These are phyloP conservation scores for Omphalotus olearius DNA, from an alignment of 1,284 basidiomycete species.

Conservation along the genomic window DNA sequence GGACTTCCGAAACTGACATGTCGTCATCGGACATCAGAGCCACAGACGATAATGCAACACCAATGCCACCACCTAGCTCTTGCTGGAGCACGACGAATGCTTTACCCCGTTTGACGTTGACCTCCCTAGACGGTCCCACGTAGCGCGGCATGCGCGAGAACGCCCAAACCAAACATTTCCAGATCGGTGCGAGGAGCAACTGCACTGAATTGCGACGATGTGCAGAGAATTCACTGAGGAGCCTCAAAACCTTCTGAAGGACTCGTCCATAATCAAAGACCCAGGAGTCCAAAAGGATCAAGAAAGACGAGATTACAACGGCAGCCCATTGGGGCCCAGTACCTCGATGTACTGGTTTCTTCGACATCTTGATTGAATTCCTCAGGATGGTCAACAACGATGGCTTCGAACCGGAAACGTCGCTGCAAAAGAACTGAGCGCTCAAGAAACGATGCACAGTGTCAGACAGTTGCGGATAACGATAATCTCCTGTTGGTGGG, in stretches of 20 bases:
- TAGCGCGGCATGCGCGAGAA: conserved; percentile 31
- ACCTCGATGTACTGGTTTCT: conserved; percentile 21
- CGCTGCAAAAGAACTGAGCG: conserved; percentile 16
- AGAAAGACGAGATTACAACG: conserved; percentile 40
- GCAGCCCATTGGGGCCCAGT: conserved; percentile 34
- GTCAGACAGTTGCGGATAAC: neutral
- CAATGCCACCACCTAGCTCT: conserved; percentile 38
- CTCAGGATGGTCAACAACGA: conserved; percentile 17
- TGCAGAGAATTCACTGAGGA: neutral
- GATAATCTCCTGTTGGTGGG: neutral
- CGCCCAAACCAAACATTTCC: conserved; percentile 54
- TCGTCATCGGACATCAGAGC: conserved; percentile 20
- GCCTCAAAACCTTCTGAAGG: conserved; percentile 24
- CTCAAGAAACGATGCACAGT: neutral
- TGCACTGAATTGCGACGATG: conserved; percentile 24
- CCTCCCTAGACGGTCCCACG: conserved; percentile 16
- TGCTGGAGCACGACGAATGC: conserved; percentile 40
- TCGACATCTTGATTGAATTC: conserved; percentile 1
- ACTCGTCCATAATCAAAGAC: conserved; percentile 37
- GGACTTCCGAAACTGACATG: conserved; percentile 27
- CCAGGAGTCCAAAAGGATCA: conserved; percentile 40
- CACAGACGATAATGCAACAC: conserved; percentile 34
- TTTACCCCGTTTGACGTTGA: conserved; percentile 23
- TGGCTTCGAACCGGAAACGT: conserved; percentile 20
- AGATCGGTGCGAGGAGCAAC: conserved; percentile 40